Evolutionary conservation across 805 yeast species (phyloP), one percentile per base, ranked within the genome.

Genomic region (Nematodospora valgi): DNA sequence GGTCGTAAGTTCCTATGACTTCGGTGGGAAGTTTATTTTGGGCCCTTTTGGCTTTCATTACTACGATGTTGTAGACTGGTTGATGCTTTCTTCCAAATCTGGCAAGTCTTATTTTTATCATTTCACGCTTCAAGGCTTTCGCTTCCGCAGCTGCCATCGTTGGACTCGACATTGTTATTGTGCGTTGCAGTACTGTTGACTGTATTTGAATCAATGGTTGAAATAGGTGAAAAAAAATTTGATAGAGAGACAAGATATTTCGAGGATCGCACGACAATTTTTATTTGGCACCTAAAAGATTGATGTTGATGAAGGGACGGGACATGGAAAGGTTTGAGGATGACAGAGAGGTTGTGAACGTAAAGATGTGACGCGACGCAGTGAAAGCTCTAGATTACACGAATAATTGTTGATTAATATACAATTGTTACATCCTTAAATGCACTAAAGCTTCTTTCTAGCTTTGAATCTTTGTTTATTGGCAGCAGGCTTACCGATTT

Each of bases 1-100:
- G 96, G 52, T 87, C 80, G 56, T 87, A 93, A 2, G 96, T 87
- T 20, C 98, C 98, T 43, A 93, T 62, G 8, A 93, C 98, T 61
- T 93, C 98, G 30, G 93, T 80, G 9, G 98, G 98, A 47, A 84
- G 74, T 36, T 78, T 79, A 58, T 86, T 88, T 47, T 95, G 72
- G n/a, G 87, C 93, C n/a, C 80, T 71, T 40, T 71, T 66, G 36
- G 78, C 75, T 44, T 82, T 78, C 4, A 95, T 78, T 10, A 91
- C 96, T 10, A 91, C 96, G 35, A 93, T 88, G 61, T 93, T 93
- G 68, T 87, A 93, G 3, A 84, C 68, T 0, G 98, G 98, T 43
- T 78, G 80, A 58, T 82, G 82, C 48, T 73, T 81, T 58, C 97
- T 78, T 23, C 98, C 98, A 63, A 91, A 88, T 44, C 97, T 72